A percentile compares a stretch with the other conserved stretches of the same genome.
phyloP scores from a whole-genome alignment of 345 rosid species.

The Brassica juncea region DNA sequence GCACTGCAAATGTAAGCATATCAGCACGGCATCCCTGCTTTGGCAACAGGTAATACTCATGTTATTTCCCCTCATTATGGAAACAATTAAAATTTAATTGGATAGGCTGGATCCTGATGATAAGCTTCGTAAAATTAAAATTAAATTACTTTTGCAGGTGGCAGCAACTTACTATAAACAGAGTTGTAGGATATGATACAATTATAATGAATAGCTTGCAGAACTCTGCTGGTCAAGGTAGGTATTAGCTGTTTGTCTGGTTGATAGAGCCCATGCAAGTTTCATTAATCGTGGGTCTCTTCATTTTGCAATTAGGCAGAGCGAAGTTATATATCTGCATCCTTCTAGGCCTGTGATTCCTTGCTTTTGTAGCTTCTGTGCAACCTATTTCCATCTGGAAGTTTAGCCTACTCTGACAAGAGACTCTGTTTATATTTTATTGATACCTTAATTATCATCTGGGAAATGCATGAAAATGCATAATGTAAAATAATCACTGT shows the following conservation, averaged over 20 bases:
- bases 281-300: conserved; percentile 2
- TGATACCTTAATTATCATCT: conserved; percentile 1
- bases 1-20: conserved; percentile 78
- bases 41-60: conserved; percentile 79
- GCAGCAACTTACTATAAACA: conserved; percentile 98
- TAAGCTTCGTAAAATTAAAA: conserved; percentile 5
- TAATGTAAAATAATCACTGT: conserved; percentile 14
- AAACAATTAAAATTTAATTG: neutral
- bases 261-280: neutral
- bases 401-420: conserved; percentile 4
- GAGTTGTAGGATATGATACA: conserved; percentile 99
- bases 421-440: conserved; percentile 2
- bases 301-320: conserved; percentile 11
- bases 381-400: conserved; percentile 16
- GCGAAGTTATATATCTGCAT: conserved; percentile 3
- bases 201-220: conserved; percentile 95
- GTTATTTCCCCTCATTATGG: conserved; percentile 12
- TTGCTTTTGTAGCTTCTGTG: neutral
- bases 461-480: conserved; percentile 17
- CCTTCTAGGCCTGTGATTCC: conserved; percentile 3
- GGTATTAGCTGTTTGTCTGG: conserved; percentile 28
- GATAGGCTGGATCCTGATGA: conserved; percentile 13
- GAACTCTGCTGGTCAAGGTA: conserved; percentile 91
- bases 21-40: conserved; percentile 94
- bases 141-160: conserved; percentile 62